Evolutionary conservation across 192 early-diverging fungal species (phyloP).

Genomic region (Coemansia sp.): DNA sequence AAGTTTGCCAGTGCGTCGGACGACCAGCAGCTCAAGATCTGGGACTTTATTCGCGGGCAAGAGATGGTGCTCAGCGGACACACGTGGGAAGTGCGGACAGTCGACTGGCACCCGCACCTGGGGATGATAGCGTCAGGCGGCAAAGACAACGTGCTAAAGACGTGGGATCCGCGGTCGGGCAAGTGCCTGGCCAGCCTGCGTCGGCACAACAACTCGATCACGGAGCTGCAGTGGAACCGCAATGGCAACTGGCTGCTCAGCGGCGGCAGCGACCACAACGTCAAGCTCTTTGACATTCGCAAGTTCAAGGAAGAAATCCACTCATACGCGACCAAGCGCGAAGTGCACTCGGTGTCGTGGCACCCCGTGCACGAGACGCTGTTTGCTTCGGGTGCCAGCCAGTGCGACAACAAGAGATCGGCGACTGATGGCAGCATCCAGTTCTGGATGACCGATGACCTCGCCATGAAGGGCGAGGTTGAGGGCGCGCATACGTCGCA

Average conservation of each 20-base stretch:
- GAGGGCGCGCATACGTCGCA: conserved; percentile 86
- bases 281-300: conserved; percentile 94
- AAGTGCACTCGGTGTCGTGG: conserved; percentile 91
- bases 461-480: conserved; percentile 52
- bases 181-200: conserved; percentile 85
- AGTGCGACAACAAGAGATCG: conserved; percentile 65
- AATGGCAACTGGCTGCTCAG: conserved; percentile 98
- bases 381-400: conserved; percentile 86
- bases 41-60: conserved; percentile 90
- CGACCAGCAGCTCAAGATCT: conserved; percentile 94
- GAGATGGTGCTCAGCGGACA: conserved; percentile 84
- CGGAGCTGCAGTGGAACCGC: conserved; percentile 90
- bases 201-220: conserved; percentile 92
- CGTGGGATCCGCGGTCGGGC: conserved; percentile 96
- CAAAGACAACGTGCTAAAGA: conserved; percentile 93
- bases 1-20: conserved; percentile 96
- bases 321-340: conserved; percentile 85
- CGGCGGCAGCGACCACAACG: conserved; percentile 84
- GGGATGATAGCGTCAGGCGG: conserved; percentile 91
- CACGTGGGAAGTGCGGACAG: conserved; percentile 95
- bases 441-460: conserved; percentile 81
- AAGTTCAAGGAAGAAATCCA: conserved; percentile 86
- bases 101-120: conserved; percentile 97
- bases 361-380: conserved; percentile 92
- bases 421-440: conserved; percentile 57